A percentile compares a stretch with the other conserved stretches of the same genome.
These are phyloP conservation scores for Naganishia albida DNA, from an alignment of 1,284 basidiomycete genomes.

Conservation along the genomic window DNA sequence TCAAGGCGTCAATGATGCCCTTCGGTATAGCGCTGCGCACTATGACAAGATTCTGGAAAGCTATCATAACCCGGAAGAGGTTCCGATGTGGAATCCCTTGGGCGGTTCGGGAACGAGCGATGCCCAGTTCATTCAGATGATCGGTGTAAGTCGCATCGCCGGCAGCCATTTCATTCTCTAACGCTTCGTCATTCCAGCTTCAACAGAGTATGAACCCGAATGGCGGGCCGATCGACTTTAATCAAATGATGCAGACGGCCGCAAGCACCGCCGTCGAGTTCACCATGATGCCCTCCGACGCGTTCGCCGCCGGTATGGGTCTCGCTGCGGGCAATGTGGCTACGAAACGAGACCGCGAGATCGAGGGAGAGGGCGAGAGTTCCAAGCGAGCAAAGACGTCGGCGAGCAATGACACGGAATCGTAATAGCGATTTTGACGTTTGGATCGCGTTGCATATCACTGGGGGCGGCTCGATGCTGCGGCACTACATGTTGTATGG, in stretches of 20 bases:
- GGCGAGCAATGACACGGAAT: conserved; percentile 1
- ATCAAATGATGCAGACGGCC: conserved; percentile 21
- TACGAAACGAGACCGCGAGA: conserved; percentile 7
- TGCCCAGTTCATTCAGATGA: conserved; percentile 33
- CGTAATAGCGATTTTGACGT: not conserved
- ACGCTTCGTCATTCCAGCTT: not conserved
- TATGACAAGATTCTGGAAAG: conserved; percentile 24
- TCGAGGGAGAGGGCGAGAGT: conserved; percentile 8
- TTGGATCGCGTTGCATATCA: not conserved
- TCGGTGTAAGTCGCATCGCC: conserved; percentile 7
- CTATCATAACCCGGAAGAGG: conserved; percentile 31
- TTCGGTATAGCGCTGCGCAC: conserved; percentile 42
- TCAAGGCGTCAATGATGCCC: conserved; percentile 59
- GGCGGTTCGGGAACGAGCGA: conserved; percentile 51
- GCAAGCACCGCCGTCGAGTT: conserved; percentile 18
- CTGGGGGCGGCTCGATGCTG: not conserved
- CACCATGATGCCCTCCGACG: conserved; percentile 24
- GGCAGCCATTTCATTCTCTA: not conserved
- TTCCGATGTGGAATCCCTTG: conserved; percentile 45
- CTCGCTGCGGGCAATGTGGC: not conserved
- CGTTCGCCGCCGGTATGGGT: conserved; percentile 20
- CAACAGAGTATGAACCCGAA: conserved; percentile 22
- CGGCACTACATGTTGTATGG: not conserved
- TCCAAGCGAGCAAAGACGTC: conserved; percentile 16
- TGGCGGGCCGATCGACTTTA: conserved; percentile 22